Conservation (phyloP, 345 rosid species). For the Excoecaria agallocha region DNA sequence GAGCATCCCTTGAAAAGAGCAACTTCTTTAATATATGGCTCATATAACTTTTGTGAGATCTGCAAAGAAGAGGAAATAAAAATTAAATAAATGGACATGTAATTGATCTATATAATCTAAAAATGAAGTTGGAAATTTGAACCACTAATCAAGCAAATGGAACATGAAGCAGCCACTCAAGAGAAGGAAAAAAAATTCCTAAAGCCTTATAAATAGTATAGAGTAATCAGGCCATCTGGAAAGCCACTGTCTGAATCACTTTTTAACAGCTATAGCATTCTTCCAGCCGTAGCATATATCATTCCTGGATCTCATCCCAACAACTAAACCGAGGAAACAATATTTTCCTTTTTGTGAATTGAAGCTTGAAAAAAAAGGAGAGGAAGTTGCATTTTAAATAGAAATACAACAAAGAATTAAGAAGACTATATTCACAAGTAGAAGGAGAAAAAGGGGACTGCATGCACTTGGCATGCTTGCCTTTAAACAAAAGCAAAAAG, state of each 20-base stretch:
- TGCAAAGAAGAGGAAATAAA: constrained; percentile 28
- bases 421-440: background rate
- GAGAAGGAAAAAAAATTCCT: background rate
- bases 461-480: too few species aligned
- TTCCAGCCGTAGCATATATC: background rate
- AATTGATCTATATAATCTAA: background rate
- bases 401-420: too few species aligned
- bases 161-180: background rate
- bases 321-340: background rate
- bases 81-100: background rate
- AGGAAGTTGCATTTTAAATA: background rate
- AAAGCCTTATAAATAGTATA: background rate
- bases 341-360: too few species aligned
- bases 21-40: constrained; percentile 62
- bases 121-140: background rate
- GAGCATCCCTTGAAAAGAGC: constrained; percentile 74
- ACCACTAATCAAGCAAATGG: background rate
- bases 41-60: constrained; percentile 76
- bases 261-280: background rate
- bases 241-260: background rate
- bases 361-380: background rate
- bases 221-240: background rate
- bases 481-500: background rate
- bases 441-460: background rate
- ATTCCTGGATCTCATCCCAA: background rate